Percentiles rank a stretch among this genome's conserved stretches.
Conservation (phyloP, 2,329 filamentous ascomycete species). For the Exophiala mesophila region DNA sequence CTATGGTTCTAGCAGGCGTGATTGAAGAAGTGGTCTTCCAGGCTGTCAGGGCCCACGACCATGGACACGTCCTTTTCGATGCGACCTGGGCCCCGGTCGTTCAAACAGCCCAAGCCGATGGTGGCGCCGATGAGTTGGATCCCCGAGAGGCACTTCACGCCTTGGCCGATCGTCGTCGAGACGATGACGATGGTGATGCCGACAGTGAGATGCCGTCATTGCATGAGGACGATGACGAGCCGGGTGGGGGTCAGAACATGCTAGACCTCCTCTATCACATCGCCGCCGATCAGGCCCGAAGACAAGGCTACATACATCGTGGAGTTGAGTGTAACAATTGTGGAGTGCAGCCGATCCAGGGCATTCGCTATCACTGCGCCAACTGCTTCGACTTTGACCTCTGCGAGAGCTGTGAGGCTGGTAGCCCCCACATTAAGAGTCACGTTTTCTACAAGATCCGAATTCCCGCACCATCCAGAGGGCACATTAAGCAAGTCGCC, state of each 20-base stretch:
- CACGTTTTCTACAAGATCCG: conserved; percentile 97
- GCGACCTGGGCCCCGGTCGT: conserved; percentile 9
- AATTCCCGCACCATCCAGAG: conserved; percentile 65
- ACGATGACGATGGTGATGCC: conserved; percentile 42
- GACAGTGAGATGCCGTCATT: conserved; percentile 44
- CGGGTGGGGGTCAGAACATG: conserved; percentile 65
- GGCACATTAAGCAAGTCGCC: conserved; percentile 71
- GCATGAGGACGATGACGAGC: conserved; percentile 34
- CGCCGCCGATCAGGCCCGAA: conserved; percentile 82
- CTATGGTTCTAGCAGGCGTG: conserved; percentile 8
- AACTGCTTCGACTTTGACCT: conserved; percentile 96
- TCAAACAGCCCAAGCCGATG: background rate
- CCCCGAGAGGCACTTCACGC: conserved; percentile 12
- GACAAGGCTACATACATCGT: conserved; percentile 85
- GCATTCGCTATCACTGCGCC: conserved; percentile 86
- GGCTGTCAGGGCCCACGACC: conserved; percentile 13
- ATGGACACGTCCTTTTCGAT: conserved; percentile 4
- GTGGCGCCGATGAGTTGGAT: background rate
- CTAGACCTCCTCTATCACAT: conserved; percentile 85
- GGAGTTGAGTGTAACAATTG: conserved; percentile 91
- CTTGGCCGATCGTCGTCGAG: conserved; percentile 32
- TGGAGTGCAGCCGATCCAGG: conserved; percentile 80
- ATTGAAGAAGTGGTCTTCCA: conserved; percentile 9
- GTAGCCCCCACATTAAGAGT: conserved; percentile 71
- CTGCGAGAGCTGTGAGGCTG: conserved; percentile 81